Base-by-base conservation (phyloP, 1,139 yeast species). In the Kurtzmaniella natalensis region DNA sequence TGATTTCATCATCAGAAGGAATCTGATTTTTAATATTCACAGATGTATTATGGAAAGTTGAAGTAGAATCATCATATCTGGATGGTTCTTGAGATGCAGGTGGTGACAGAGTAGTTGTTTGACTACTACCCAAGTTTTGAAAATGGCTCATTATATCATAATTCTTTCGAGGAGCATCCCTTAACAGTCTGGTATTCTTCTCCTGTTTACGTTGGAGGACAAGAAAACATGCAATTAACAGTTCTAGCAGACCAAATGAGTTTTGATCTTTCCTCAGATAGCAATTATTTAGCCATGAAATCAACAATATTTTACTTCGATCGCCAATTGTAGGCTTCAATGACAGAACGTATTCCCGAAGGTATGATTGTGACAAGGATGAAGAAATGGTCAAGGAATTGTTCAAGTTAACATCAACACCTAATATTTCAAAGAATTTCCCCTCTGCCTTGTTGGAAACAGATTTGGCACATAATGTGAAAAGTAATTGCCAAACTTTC, bases 391-490 rank as follows among this genome's bases (percentile, higher is more conserved):
- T 23, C 26, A 7, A 16, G 14, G 11, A 11, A 8, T 4, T 7
- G 8, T 7, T 23, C 9, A 9, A 7, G 14, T 23, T 5, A 8
- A 23, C 5, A 8, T 23, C 26, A 5, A 23, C 7, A 11, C 26
- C 26, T 5, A 11, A 11, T 3, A 16, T 11, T 8, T 25, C 31
- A 10, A 30, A 16, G n/a, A 29, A 5, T 3, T 24, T 13, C 3
- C 3, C 13, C 6, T 33, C 37, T 16, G 10, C 18, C 13, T 16
- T 14, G 16, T 31, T 13, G 7, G 21, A 9, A 13, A 32, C n/a
- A 7, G 38, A 35, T 7, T 30, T 26, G 7, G 28, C 33, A 5
- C 33, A 35, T 8, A 35, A 17, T 7, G 36, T 35, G 10, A 35
- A 19, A 4, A 35, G 17, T 10, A 32, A 20, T 3, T 31, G 26